phyloP scores from a whole-genome alignment of 2,329 filamentous ascomycete genomes.

The Grosmannia serpens region DNA sequence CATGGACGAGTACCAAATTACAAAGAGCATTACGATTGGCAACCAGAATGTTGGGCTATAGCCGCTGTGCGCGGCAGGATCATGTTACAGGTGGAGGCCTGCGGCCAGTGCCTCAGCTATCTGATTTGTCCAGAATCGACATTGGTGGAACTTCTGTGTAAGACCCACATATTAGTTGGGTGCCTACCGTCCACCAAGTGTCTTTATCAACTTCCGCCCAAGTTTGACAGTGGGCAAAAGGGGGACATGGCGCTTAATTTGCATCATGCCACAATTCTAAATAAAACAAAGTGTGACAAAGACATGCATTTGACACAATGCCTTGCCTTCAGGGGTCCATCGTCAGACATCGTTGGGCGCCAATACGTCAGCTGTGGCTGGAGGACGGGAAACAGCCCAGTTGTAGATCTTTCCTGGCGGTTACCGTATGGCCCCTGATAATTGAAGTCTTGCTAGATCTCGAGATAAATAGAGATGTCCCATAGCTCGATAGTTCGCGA shows the following conservation, averaged over 20 bases:
- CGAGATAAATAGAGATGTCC: neutral
- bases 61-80: too few relatives aligned
- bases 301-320: neutral
- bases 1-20: slow-evolving; percentile 5
- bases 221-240: too few relatives aligned
- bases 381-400: neutral
- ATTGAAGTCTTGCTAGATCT: neutral
- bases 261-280: too few relatives aligned
- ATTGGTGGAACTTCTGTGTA: too few relatives aligned
- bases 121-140: too few relatives aligned
- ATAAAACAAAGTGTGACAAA: too few relatives aligned
- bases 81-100: too few relatives aligned
- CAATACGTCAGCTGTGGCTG: neutral
- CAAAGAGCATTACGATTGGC: slow-evolving; percentile 10
- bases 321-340: neutral
- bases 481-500: neutral
- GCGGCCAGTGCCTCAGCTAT: too few relatives aligned
- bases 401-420: neutral
- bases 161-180: too few relatives aligned
- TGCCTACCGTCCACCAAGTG: too few relatives aligned
- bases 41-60: slow-evolving; percentile 1
- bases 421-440: neutral
- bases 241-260: too few relatives aligned
- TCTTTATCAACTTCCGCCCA: too few relatives aligned
- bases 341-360: neutral